A percentile compares a stretch with the other conserved stretches of the same genome.
Conservation (phyloP, 176 grass and related monocot genomes). For the Tillandsia leiboldiana region DNA sequence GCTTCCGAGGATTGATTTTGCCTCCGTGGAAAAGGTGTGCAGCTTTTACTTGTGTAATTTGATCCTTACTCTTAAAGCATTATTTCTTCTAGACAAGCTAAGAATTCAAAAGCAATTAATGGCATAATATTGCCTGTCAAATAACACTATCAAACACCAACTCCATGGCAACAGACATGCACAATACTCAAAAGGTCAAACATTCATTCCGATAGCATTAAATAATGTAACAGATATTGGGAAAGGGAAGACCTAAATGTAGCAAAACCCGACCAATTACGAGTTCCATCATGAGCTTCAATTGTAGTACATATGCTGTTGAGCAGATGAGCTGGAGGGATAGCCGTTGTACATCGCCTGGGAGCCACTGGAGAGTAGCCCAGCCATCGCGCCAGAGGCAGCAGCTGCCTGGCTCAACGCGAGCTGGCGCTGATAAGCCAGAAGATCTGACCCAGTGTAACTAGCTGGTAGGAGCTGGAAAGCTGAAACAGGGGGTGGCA, state of each 20-base stretch:
- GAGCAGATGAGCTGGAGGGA: constrained; percentile 51
- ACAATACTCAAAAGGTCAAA: background rate
- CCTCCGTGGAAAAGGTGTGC: too few relatives aligned
- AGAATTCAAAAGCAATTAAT: background rate
- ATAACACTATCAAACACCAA: background rate
- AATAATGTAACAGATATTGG: background rate
- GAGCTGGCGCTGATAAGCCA: constrained; percentile 73
- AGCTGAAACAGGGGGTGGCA: constrained; percentile 44
- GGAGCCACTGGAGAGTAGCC: constrained; percentile 51
- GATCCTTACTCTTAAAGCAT: background rate
- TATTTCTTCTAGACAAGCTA: background rate
- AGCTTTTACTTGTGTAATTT: background rate
- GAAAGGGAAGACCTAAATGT: background rate
- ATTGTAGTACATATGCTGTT: constrained; percentile 83
- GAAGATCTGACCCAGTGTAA: constrained; percentile 47
- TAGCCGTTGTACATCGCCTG: constrained; percentile 62
- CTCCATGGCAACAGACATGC: background rate
- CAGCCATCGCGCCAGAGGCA: constrained; percentile 42
- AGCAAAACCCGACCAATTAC: constrained; percentile 9
- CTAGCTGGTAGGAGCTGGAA: constrained; percentile 53
- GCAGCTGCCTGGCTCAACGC: constrained; percentile 46
- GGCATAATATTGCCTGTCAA: background rate
- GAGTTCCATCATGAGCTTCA: constrained; percentile 55
- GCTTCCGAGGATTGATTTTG: too few relatives aligned
- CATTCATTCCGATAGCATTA: background rate